Conservation (phyloP, 2,329 filamentous ascomycete species). For the Colletotrichum lini region DNA sequence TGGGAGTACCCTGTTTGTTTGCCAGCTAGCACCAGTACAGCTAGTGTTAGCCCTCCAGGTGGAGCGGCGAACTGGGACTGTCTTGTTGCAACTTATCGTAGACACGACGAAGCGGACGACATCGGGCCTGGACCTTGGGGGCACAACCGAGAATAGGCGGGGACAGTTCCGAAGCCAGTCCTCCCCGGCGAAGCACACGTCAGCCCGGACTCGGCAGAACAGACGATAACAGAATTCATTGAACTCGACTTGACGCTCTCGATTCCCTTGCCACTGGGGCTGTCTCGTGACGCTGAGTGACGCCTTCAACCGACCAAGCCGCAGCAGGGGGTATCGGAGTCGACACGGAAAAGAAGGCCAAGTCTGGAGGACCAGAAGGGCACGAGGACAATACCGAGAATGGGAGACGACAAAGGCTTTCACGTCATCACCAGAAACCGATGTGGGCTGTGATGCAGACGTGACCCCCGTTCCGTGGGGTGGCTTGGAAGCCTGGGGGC, state of each 20-base stretch:
- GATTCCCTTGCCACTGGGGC: background rate
- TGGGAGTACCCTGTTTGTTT: conserved; percentile 26
- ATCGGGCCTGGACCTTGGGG: conserved; percentile 33
- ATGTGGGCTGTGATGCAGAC: conserved; percentile 30
- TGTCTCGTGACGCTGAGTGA: conserved; percentile 2
- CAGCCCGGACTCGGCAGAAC: conserved; percentile 8
- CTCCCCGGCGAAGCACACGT: conserved; percentile 22
- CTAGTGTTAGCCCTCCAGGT: conserved; percentile 32
- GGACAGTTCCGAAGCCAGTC: conserved; percentile 22
- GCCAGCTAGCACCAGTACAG: conserved; percentile 23
- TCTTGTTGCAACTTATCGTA: conserved; percentile 28
- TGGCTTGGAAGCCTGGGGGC: conserved; percentile 17
- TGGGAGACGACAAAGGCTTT: conserved; percentile 9
- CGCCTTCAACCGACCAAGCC: conserved; percentile 11
- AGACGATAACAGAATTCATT: background rate
- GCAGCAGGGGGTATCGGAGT: conserved; percentile 18
- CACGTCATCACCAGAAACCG: conserved; percentile 29
- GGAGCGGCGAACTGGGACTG: conserved; percentile 30
- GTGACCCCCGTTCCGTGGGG: conserved; percentile 41
- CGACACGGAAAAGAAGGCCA: conserved; percentile 20
- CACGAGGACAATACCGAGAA: conserved; percentile 4
- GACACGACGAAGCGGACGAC: conserved; percentile 34
- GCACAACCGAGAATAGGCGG: conserved; percentile 28
- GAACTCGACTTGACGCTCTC: background rate
- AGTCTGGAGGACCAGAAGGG: background rate